A percentile compares a stretch with the other conserved stretches of the same genome.
phyloP scores from a whole-genome alignment of 371 early-diverging fungal species.

The Parasitella parasitica region DNA sequence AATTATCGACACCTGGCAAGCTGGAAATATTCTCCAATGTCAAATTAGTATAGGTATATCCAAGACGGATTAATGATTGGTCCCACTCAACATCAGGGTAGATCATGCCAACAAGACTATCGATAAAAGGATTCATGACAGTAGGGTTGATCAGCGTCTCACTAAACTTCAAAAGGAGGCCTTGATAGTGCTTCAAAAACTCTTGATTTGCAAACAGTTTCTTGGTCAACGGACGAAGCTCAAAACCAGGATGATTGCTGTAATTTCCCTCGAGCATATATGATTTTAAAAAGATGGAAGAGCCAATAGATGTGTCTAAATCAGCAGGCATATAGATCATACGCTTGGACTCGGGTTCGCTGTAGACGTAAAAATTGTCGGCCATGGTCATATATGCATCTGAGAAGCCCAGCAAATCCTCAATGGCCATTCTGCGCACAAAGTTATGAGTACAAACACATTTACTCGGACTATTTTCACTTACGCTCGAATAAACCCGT shows the following conservation, averaged over 20 bases:
- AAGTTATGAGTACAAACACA: too few species aligned
- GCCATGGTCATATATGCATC: conserved; percentile 17
- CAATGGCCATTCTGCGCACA: conserved; percentile 1
- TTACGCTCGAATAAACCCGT: conserved; percentile 11
- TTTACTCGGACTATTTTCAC: too few species aligned
- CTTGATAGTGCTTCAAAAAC: conserved; percentile 14
- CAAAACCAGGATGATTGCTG: conserved; percentile 24
- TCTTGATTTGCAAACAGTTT: conserved; percentile 7
- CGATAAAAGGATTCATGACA: conserved; percentile 18
- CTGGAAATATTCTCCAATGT: neutral
- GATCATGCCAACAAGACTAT: conserved; percentile 19
- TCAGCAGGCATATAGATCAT: conserved; percentile 33
- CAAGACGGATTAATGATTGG: neutral
- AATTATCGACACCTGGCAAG: neutral
- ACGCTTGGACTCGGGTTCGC: conserved; percentile 1
- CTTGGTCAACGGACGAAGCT: conserved; percentile 14
- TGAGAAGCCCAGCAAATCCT: conserved; percentile 11
- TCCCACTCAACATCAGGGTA: conserved; percentile 26
- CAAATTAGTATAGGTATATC: neutral
- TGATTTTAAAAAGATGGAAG: neutral
- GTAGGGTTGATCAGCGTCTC: conserved; percentile 16
- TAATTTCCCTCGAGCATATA: conserved; percentile 25
- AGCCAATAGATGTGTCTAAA: conserved; percentile 30
- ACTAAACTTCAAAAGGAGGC: conserved; percentile 1
- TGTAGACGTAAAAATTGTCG: conserved; percentile 19